Evolutionary conservation across 2,329 filamentous ascomycete species (phyloP).

Genomic region (Ustilaginoidea virens): DNA sequence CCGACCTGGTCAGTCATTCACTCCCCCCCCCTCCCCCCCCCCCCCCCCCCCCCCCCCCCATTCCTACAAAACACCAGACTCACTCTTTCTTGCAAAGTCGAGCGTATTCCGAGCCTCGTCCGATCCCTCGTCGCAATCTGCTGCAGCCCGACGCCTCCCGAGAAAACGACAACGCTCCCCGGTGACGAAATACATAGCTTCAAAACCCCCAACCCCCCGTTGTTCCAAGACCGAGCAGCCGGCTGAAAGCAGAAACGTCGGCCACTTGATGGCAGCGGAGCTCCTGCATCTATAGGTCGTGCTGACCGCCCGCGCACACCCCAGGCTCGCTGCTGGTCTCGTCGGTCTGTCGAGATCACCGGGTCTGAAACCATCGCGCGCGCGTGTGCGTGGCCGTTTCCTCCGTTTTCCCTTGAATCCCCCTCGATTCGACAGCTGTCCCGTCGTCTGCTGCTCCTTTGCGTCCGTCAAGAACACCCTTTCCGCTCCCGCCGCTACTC

Average conservation of each 20-base stretch:
- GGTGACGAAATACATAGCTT: constrained; percentile 3
- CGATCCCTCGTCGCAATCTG: no score
- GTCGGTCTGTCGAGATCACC: constrained; percentile 6
- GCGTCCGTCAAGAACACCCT: no score
- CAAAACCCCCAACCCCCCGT: constrained; percentile 1
- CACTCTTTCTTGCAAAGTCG: no score
- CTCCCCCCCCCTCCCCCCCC: no score
- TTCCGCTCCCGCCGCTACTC: not conserved
- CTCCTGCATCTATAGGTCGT: constrained; percentile 5
- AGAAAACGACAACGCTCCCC: no score
- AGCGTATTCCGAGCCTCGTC: not conserved
- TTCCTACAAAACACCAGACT: no score
- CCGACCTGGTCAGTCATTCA: no score
- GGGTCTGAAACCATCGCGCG: constrained; percentile 6
- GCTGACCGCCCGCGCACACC: constrained; percentile 8
- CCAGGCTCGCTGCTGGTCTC: constrained; percentile 6
- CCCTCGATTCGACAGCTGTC: not conserved
- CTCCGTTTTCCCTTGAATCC: no score
- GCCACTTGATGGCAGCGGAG: constrained; percentile 6
- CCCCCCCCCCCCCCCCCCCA: no score
- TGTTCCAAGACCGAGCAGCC: not conserved
- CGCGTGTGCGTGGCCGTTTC: constrained; percentile 5
- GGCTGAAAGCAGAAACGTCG: not conserved
- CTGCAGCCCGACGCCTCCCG: no score
- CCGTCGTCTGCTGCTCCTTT: not conserved